Evolutionary conservation across 208 protist genomes (phyloP), one percentile per base, ranked within the genome.

Genomic region (Phytomonas serpens): DNA sequence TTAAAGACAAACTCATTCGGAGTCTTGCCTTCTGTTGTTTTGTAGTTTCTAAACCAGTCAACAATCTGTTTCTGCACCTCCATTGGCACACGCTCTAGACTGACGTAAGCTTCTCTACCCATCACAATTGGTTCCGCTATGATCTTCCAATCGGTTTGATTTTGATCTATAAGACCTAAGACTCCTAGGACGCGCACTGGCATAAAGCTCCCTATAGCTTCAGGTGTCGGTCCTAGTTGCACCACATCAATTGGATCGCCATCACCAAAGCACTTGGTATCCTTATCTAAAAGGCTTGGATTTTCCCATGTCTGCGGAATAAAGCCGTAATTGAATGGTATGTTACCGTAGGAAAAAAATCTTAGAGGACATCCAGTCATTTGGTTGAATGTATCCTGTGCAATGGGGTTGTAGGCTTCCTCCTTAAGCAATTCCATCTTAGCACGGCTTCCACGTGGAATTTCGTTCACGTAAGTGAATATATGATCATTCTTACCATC

Each of bases 281-380:
- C 77, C 0, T 68, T 37, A 61, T 93, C 83, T 62, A 74, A 61
- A 51, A 72, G 9, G 13, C 72, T 30, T 23, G 88, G 83, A 64
- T 93, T 80, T 77, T 98, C 95, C 92, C 92, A 98, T 30, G 95
- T 98, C 40, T 89, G 92, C n/a, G 97, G 97, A 19, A 98, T 78
- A 57, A 95, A 95, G 38, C 97, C 97, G 80, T 98, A 98, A 78
- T 98, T 98, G 68, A 97, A 98, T 7, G 95, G 89, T 66, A 95
- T 85, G 75, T 97, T 92, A 13, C 86, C 88, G 75, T 94, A 96
- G 11, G 66, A 72, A 67, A 93, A 93, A 72, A 78, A 94, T 37
- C 91, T 86, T 72, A 96, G 81, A n/a, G 85, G 85, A 70, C 84
- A 71, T 13, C 77, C 80, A 10, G 74, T 69, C 68, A 82, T 72